These are phyloP conservation scores for Stevia rebaudiana DNA, from an alignment of 140 eudicot genomes.

Conservation along the genomic window DNA sequence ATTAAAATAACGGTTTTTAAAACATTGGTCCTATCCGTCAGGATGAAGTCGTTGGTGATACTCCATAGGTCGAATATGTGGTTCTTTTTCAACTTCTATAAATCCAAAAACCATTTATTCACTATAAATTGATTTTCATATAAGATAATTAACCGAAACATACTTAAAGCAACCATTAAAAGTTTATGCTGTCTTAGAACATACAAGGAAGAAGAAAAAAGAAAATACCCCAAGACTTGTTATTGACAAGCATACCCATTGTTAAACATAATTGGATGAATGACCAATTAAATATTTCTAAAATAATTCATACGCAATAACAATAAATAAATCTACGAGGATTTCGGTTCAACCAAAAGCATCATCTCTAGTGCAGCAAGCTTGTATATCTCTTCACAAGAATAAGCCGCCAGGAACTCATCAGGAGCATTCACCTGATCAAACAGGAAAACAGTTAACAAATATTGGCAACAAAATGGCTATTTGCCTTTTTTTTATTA, in stretches of 20 bases:
- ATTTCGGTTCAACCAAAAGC: constrained; percentile 31
- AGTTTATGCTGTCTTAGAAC: neutral
- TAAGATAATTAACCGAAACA: neutral
- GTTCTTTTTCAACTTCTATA: too few relatives aligned
- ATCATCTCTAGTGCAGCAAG: constrained; percentile 62
- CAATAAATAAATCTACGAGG: neutral
- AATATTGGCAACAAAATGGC: too few relatives aligned
- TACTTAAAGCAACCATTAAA: constrained; percentile 6
- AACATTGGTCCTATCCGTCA: too few relatives aligned
- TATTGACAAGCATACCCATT: neutral
- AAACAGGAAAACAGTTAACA: neutral
- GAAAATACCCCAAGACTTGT: neutral
- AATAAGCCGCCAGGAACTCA: constrained; percentile 19
- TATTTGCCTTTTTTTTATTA: too few relatives aligned
- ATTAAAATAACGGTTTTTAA: too few relatives aligned
- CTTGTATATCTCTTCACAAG: constrained; percentile 54
- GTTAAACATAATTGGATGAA: neutral
- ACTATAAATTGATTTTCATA: too few relatives aligned
- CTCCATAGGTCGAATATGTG: too few relatives aligned
- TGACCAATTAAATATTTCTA: neutral
- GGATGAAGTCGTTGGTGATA: too few relatives aligned
- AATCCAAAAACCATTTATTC: too few relatives aligned
- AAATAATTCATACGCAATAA: neutral
- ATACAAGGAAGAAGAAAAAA: neutral
- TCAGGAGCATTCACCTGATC: constrained; percentile 34